These are phyloP conservation scores for Candida patagonica DNA, from an alignment of 805 yeast genomes.

Conservation along the genomic window DNA sequence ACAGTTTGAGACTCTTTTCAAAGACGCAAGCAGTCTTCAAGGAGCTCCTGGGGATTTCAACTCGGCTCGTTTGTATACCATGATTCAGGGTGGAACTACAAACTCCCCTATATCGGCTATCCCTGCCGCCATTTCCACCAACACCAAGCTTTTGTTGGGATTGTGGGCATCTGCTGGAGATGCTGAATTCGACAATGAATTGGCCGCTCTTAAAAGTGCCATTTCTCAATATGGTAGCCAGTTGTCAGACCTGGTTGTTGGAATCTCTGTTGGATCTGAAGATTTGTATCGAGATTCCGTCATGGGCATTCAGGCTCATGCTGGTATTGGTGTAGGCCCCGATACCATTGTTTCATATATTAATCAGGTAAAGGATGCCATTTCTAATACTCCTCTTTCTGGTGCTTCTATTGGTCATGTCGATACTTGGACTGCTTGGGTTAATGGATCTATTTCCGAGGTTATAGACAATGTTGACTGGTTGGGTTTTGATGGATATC, in stretches of 20 bases:
- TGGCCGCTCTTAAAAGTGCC: slow-evolving; percentile 14
- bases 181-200: slow-evolving; percentile 13
- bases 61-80: slow-evolving; percentile 18
- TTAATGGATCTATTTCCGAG: slow-evolving; percentile 57
- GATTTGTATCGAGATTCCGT: slow-evolving; percentile 61
- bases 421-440: slow-evolving; percentile 82
- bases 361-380: slow-evolving; percentile 50
- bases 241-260: slow-evolving; percentile 36
- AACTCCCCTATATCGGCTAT: slow-evolving; percentile 15
- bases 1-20: slow-evolving; percentile 14
- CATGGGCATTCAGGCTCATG: slow-evolving; percentile 50
- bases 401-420: slow-evolving; percentile 71
- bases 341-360: slow-evolving; percentile 45
- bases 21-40: slow-evolving; percentile 11
- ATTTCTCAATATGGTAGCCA: slow-evolving; percentile 13
- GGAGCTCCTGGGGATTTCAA: slow-evolving; percentile 14
- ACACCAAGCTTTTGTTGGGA: slow-evolving; percentile 15
- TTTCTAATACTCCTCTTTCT: slow-evolving; percentile 56
- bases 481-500: slow-evolving; percentile 79
- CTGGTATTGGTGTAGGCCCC: slow-evolving; percentile 56
- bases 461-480: slow-evolving; percentile 67
- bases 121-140: slow-evolving; percentile 16
- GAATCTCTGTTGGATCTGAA: slow-evolving; percentile 78
- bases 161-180: slow-evolving; percentile 17
- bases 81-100: slow-evolving; percentile 17